A percentile compares a stretch with the other conserved stretches of the same genome.
Evolutionary conservation across 768 basidiomycete genomes (phyloP).

Genomic region (Daedaleopsis nitida): DNA sequence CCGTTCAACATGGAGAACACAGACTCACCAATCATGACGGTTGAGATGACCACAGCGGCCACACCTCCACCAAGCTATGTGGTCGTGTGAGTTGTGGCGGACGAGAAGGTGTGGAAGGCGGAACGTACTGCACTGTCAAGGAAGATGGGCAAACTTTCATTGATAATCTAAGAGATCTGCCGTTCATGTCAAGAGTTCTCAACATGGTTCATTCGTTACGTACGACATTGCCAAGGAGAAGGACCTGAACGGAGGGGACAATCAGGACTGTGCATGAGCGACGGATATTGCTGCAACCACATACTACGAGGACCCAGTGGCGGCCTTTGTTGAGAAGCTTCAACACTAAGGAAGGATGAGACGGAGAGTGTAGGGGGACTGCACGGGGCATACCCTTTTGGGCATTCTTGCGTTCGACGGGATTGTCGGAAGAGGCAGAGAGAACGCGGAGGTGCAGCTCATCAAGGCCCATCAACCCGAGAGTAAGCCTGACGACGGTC

Average conservation of each 20-base stretch:
- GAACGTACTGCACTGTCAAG: constrained; percentile 65
- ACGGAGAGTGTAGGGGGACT: no score
- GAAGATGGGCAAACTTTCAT: constrained; percentile 84
- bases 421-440: constrained; percentile 77
- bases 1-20: background rate
- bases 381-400: constrained; percentile 52
- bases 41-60: constrained; percentile 78
- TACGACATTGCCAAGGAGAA: constrained; percentile 88
- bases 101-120: background rate
- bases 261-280: background rate
- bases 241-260: constrained; percentile 48
- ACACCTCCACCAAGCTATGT: constrained; percentile 64
- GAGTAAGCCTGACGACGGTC: constrained; percentile 63
- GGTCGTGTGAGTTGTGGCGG: background rate
- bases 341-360: constrained; percentile 38
- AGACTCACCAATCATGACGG: constrained; percentile 63
- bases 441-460: constrained; percentile 89
- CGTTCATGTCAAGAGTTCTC: background rate
- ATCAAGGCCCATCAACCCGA: constrained; percentile 93
- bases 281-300: constrained; percentile 23
- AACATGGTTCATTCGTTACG: constrained; percentile 25
- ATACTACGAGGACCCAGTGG: constrained; percentile 89
- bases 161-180: constrained; percentile 55
- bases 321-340: constrained; percentile 50
- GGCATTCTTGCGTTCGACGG: constrained; percentile 67